Evolutionary conservation across 192 early-diverging fungal species (phyloP).

Genomic region (Linnemannia schmuckeri): DNA sequence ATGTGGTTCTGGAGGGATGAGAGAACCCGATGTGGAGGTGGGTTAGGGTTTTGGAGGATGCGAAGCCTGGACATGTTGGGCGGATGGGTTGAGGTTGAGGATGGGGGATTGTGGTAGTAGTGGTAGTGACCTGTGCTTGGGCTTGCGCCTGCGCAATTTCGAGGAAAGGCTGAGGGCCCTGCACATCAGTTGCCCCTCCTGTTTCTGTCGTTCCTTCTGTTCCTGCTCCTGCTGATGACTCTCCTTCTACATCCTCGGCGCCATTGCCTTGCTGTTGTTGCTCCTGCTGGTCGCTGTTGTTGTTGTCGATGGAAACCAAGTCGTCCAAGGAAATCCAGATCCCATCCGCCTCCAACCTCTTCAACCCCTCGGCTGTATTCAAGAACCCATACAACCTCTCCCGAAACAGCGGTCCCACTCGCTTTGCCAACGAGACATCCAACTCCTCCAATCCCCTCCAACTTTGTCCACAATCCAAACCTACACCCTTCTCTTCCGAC

Average conservation of each 20-base stretch:
- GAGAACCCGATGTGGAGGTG: constrained; percentile 36
- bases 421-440: constrained; percentile 34
- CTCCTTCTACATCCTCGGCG: too few species aligned
- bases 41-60: constrained; percentile 8
- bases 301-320: background rate
- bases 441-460: constrained; percentile 22
- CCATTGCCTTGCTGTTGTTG: background rate
- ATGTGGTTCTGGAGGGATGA: constrained; percentile 14
- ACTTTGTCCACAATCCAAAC: background rate
- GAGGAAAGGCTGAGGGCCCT: background rate
- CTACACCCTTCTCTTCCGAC: background rate
- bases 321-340: constrained; percentile 30
- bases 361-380: background rate
- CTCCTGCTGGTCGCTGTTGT: background rate
- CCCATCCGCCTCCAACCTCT: constrained; percentile 26
- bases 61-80: background rate
- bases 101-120: background rate
- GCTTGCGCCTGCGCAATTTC: background rate
- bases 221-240: too few species aligned
- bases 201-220: background rate
- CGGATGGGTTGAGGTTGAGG: background rate
- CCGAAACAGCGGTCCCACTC: constrained; percentile 1
- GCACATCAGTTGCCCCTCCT: background rate
- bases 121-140: background rate
- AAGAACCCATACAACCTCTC: constrained; percentile 17